Evolutionary conservation across 2,329 filamentous ascomycete species (phyloP), one percentile per base, ranked within the genome.

Genomic region (Acrocalymma vagum): DNA sequence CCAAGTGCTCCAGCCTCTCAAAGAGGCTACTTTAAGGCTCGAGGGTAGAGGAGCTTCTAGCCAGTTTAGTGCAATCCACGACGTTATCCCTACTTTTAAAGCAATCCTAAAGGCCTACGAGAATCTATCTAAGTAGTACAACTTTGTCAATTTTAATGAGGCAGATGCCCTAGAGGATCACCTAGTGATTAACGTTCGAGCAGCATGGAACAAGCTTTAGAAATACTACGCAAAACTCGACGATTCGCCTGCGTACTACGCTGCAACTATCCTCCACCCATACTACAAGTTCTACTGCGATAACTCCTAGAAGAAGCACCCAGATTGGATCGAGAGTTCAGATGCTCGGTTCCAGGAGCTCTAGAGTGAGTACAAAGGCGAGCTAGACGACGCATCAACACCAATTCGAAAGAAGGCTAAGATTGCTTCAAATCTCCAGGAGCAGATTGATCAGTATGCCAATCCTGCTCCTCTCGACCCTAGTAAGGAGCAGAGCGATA

Each of bases 261-360:
- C 37, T 28, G 27, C 36, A 14, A 24, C 20, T 14, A 25, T 21
- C 10, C 36, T 45, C 35, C 22, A 45, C 18, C 36, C 30, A 13
- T 30, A 30, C 29, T 40, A 40, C 15, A 35, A 37, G 16, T 15
- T 21, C 24, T 45, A 45, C 26, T 45, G 37, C 37, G 26, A 41
- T 8, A 13, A 29, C n/a, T n/a, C n/a, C n/a, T n/a, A n/a, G n/a
- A n/a, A n/a, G n/a, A n/a, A n/a, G n/a, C n/a, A n/a, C n/a, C n/a
- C n/a, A n/a, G n/a, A n/a, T n/a, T n/a, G n/a, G n/a, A n/a, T n/a
- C n/a, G n/a, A n/a, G n/a, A n/a, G n/a, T n/a, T n/a, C n/a, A n/a
- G n/a, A n/a, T n/a, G n/a, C n/a, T n/a, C n/a, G n/a, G n/a, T n/a
- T n/a, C n/a, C n/a, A n/a, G n/a, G n/a, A n/a, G n/a, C n/a, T n/a